Conservation (phyloP, 495 filamentous ascomycete species). For the Aspergillus wentii region DNA sequence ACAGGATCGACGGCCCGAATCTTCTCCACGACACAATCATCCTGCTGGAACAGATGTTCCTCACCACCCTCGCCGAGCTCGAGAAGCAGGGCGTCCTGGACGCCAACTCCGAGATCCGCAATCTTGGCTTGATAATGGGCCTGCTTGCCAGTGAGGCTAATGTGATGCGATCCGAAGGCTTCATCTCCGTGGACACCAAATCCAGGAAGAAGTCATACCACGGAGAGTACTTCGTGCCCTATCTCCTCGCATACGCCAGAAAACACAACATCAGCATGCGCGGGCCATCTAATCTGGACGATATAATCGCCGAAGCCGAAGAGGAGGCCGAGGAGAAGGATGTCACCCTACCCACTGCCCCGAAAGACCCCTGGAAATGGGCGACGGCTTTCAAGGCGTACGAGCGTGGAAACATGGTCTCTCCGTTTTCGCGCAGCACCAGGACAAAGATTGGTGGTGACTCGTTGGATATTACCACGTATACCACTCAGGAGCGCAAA, state of each 20-base stretch:
- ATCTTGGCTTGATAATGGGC: conserved; percentile 25
- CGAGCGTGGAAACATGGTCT: not conserved
- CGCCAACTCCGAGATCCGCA: conserved; percentile 25
- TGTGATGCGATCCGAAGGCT: not conserved
- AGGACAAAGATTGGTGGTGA: conserved; percentile 17
- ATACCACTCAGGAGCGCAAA: conserved; percentile 14
- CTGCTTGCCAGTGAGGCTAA: conserved; percentile 10
- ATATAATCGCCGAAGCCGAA: conserved; percentile 3
- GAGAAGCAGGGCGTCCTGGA: conserved; percentile 19
- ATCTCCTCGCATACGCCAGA: conserved; percentile 14
- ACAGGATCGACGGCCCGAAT: conserved; percentile 21
- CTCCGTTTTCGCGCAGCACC: not conserved
- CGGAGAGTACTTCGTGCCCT: conserved; percentile 1
- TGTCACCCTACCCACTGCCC: conserved; percentile 9
- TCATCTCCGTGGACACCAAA: not conserved
- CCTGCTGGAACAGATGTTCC: conserved; percentile 24
- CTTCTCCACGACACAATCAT: conserved; percentile 6
- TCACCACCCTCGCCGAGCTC: conserved; percentile 23
- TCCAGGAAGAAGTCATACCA: conserved; percentile 4
- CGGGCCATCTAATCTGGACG: conserved; percentile 8
- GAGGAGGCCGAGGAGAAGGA: conserved; percentile 8
- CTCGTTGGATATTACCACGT: conserved; percentile 19
- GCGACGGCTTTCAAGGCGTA: conserved; percentile 6
- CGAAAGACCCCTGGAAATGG: conserved; percentile 20
- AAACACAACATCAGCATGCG: conserved; percentile 11